phyloP scores from a whole-genome alignment of 2,329 filamentous ascomycete species.

The Claviceps maximensis region DNA sequence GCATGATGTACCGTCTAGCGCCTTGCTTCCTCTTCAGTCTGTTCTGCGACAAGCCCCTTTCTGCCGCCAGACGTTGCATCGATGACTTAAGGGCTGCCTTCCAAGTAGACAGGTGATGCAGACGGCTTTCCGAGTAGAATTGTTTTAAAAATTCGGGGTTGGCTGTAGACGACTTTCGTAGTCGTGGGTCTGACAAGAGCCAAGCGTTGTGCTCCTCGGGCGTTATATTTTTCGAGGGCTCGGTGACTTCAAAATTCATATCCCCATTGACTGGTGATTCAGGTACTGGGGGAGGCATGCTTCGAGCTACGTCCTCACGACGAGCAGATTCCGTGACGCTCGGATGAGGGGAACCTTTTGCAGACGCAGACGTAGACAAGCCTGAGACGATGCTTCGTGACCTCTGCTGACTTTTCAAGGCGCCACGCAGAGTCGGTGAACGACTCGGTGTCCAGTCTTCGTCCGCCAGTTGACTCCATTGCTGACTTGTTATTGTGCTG shows the following conservation, averaged over 20 bases:
- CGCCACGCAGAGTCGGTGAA: neutral
- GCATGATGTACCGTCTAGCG: constrained; percentile 69
- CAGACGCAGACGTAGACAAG: neutral
- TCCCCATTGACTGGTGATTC: neutral
- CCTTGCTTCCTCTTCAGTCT: constrained; percentile 42
- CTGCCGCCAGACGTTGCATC: constrained; percentile 66
- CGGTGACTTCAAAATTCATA: constrained; percentile 1
- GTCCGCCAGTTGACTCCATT: constrained; percentile 16
- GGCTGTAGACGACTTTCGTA: constrained; percentile 78
- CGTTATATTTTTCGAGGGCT: constrained; percentile 51
- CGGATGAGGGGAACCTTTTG: neutral
- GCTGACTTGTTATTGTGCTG: constrained; percentile 15
- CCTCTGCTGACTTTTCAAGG: neutral
- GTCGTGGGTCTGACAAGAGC: constrained; percentile 68
- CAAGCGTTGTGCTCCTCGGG: constrained; percentile 88
- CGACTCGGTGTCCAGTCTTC: constrained; percentile 13
- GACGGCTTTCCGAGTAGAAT: constrained; percentile 85
- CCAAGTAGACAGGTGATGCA: constrained; percentile 94
- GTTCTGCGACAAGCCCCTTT: constrained; percentile 41
- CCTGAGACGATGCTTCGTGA: neutral
- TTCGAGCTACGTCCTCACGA: neutral
- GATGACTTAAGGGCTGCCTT: constrained; percentile 87
- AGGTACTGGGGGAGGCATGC: neutral
- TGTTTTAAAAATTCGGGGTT: constrained; percentile 91
- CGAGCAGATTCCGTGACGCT: neutral